These are phyloP conservation scores for Geosiphon pyriformis DNA, from an alignment of 192 early-diverging fungal genomes.

Conservation along the genomic window DNA sequence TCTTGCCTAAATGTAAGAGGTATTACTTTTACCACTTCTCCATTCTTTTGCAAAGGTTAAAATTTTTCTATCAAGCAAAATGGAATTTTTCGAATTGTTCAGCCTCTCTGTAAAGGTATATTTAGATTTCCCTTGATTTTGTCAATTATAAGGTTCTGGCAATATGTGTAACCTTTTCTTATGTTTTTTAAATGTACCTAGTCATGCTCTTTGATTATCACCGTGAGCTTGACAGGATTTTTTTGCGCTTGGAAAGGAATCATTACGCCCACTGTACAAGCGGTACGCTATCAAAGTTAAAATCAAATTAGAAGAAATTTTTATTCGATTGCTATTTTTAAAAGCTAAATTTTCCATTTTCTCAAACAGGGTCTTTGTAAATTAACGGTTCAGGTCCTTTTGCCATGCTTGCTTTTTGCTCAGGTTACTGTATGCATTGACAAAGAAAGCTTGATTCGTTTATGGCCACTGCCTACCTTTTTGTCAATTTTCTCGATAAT, in stretches of 20 bases:
- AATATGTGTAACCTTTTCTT: too few species aligned
- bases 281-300: neutral
- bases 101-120: too few species aligned
- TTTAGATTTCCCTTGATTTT: too few species aligned
- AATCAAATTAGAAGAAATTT: neutral
- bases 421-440: conserved; percentile 16
- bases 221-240: neutral
- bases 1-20: too few species aligned
- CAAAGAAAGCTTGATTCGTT: neutral
- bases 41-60: too few species aligned
- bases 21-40: too few species aligned
- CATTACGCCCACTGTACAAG: neutral
- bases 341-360: neutral
- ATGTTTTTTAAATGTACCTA: too few species aligned
- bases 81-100: too few species aligned
- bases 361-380: neutral
- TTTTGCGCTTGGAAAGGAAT: neutral
- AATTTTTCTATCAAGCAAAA: too few species aligned
- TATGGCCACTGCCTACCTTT: conserved; percentile 23
- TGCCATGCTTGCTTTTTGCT: conserved; percentile 22
- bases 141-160: too few species aligned
- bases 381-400: conserved; percentile 13
- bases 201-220: neutral
- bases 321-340: neutral
- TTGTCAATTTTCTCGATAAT: conserved; percentile 10